Evolutionary conservation across 805 yeast genomes (phyloP).

Genomic region (Metschnikowia kunwiensis): DNA sequence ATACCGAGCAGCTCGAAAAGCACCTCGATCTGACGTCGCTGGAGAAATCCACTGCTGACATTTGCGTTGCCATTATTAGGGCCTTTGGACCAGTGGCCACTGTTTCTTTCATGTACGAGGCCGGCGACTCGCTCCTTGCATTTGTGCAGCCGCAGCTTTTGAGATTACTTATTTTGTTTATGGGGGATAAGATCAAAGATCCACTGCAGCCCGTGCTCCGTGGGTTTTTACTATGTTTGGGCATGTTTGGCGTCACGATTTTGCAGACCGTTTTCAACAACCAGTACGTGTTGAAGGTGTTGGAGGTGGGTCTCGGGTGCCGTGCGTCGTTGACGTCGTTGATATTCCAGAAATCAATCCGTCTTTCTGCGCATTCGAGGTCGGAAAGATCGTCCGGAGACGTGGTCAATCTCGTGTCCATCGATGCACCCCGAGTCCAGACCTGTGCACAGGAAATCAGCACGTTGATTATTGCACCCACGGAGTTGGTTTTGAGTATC

Average conservation of each 20-base stretch:
- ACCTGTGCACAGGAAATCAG: constrained; percentile 19
- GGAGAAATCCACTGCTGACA: constrained; percentile 6
- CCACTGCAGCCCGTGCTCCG: constrained; percentile 15
- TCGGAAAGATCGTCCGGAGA: constrained; percentile 22
- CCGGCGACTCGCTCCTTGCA: constrained; percentile 21
- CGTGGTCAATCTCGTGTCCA: constrained; percentile 23
- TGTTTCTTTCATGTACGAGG: constrained; percentile 24
- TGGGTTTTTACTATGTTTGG: constrained; percentile 18
- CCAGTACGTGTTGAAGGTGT: constrained; percentile 58
- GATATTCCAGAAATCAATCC: constrained; percentile 22
- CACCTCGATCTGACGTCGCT: constrained; percentile 16
- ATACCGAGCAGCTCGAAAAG: constrained; percentile 18
- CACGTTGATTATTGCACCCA: constrained; percentile 17
- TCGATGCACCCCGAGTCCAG: constrained; percentile 25
- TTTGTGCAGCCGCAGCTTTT: constrained; percentile 86
- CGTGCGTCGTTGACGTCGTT: constrained; percentile 23
- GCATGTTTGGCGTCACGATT: constrained; percentile 60
- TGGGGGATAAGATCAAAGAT: constrained; percentile 36
- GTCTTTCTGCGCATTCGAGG: constrained; percentile 19
- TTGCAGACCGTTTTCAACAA: constrained; percentile 61
- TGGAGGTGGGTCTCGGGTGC: constrained; percentile 52
- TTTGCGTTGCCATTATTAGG: constrained; percentile 20
- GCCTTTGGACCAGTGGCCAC: constrained; percentile 29
- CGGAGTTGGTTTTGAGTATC: constrained; percentile 19
- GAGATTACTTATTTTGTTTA: constrained; percentile 59